Conservation (phyloP, 2,329 filamentous ascomycete species). For the Huntiella moniliformis region DNA sequence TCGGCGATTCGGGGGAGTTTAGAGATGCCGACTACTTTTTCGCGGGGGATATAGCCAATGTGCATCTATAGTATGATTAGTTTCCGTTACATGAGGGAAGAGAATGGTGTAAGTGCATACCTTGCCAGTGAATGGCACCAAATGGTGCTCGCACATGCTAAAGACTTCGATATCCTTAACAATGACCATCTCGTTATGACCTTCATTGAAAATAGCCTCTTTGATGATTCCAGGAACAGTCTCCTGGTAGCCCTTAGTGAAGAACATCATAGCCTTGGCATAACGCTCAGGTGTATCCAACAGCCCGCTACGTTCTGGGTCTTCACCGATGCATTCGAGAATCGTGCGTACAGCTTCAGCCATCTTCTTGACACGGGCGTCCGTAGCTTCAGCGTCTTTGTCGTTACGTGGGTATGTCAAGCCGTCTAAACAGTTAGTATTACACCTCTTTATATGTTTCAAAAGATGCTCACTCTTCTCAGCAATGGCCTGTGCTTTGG, state of each 20-base stretch:
- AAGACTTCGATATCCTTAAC: conserved; percentile 95
- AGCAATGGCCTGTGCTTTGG: not conserved
- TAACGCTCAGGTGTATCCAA: conserved; percentile 64
- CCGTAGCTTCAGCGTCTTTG: conserved; percentile 7
- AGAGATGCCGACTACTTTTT: conserved; percentile 83
- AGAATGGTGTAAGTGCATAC: conserved; percentile 24
- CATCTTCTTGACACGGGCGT: conserved; percentile 35
- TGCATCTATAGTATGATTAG: conserved; percentile 51
- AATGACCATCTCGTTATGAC: conserved; percentile 92
- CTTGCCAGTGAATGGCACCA: conserved; percentile 93
- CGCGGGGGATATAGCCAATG: conserved; percentile 88
- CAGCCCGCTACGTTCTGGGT: conserved; percentile 45
- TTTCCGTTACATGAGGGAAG: no score
- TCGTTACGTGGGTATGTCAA: conserved; percentile 7
- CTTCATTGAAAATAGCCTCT: conserved; percentile 84
- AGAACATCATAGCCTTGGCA: conserved; percentile 85
- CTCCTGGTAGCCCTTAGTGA: conserved; percentile 93
- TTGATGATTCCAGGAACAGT: conserved; percentile 87
- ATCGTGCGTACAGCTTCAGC: conserved; percentile 44
- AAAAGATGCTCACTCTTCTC: not conserved
- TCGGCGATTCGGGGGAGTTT: conserved; percentile 92
- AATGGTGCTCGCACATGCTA: conserved; percentile 87
- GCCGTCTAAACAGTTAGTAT: not conserved
- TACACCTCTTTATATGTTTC: not conserved
- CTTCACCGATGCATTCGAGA: conserved; percentile 50